Conservation (phyloP, 495 filamentous ascomycete genomes). For the Bathelium albidoporum region DNA sequence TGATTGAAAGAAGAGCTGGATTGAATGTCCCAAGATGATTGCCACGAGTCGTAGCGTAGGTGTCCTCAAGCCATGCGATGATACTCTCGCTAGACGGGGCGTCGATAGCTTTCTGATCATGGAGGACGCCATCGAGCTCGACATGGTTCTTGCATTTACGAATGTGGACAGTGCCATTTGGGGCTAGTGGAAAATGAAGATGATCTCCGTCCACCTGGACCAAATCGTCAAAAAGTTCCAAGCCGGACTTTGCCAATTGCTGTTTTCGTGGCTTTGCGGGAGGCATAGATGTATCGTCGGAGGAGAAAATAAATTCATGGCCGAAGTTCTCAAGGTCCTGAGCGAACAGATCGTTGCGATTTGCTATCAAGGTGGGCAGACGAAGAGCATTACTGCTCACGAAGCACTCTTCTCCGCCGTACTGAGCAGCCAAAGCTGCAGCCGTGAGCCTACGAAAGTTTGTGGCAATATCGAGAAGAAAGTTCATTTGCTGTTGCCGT, state of each 20-base stretch:
- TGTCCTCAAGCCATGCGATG: constrained; percentile 10
- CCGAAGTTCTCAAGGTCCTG: constrained; percentile 31
- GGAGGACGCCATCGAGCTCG: constrained; percentile 27
- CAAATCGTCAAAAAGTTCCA: too few species aligned
- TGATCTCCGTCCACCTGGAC: neutral
- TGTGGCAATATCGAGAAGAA: constrained; percentile 35
- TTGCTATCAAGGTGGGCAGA: constrained; percentile 39
- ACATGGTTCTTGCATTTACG: constrained; percentile 8
- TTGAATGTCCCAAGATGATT: constrained; percentile 28
- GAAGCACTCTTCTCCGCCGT: constrained; percentile 35
- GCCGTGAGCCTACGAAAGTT: constrained; percentile 35
- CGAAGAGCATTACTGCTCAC: constrained; percentile 23
- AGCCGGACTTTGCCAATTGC: too few species aligned
- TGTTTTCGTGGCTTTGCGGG: too few species aligned
- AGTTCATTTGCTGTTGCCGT: constrained; percentile 34
- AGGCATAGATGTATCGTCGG: constrained; percentile 13
- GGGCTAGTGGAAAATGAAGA: neutral
- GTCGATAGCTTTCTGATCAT: neutral
- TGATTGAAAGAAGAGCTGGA: constrained; percentile 30
- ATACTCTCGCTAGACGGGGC: neutral
- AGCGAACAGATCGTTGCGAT: constrained; percentile 35
- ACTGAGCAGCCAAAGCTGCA: constrained; percentile 35
- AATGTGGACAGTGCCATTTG: neutral
- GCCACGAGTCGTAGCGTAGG: constrained; percentile 12
- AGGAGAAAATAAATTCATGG: constrained; percentile 26